Conservation (phyloP, 2,329 filamentous ascomycete species). For the Ceratocystiopsis brevicomis region DNA sequence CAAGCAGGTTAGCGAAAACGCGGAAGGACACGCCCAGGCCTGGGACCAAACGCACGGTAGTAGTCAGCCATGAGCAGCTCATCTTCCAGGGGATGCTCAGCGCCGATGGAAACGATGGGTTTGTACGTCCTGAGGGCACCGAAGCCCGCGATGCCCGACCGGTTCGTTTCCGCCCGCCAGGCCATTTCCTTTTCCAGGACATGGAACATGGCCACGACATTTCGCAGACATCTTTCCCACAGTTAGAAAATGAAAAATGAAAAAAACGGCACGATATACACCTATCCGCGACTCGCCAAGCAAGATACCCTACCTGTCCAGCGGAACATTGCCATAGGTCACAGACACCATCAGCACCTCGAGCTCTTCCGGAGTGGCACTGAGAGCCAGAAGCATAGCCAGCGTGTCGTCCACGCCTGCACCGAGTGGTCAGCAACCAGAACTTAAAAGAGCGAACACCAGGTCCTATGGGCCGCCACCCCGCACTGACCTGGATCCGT, state of each 20-base stretch:
- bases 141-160: conserved; percentile 41
- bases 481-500: conserved; percentile 55
- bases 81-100: conserved; percentile 69
- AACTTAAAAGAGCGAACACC: too few species aligned
- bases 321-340: conserved; percentile 84
- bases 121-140: conserved; percentile 52
- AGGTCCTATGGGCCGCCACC: too few species aligned
- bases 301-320: conserved; percentile 52
- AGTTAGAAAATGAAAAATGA: neutral
- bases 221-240: conserved; percentile 53
- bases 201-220: conserved; percentile 79
- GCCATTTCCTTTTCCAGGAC: conserved; percentile 74
- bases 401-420: conserved; percentile 77
- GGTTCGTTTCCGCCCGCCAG: conserved; percentile 57
- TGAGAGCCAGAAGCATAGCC: conserved; percentile 71
- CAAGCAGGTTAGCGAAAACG: neutral
- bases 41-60: conserved; percentile 46
- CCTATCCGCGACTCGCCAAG: too few species aligned
- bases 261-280: neutral
- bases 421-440: too few species aligned
- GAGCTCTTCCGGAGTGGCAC: conserved; percentile 63
- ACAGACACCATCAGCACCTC: conserved; percentile 73
- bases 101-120: conserved; percentile 72
- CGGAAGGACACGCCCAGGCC: neutral
- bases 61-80: conserved; percentile 65